Conservation (phyloP, 306 rosid genomes). For the Mimosa pudica region DNA sequence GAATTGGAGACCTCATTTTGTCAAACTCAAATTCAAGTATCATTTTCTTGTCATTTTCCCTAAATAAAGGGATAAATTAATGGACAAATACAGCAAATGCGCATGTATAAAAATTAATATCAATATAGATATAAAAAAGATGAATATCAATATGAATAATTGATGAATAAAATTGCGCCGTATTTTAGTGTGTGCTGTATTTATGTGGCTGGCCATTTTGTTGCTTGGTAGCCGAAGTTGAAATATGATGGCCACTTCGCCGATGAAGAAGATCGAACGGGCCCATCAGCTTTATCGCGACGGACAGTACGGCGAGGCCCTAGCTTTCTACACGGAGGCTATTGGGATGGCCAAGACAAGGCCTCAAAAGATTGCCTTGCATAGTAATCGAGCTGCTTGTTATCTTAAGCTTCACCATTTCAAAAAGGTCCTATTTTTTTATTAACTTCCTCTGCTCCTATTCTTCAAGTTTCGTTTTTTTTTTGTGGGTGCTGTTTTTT, state of each 20-base stretch:
- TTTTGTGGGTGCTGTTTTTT: background rate
- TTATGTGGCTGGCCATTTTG: background rate
- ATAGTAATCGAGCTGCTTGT: constrained; percentile 65
- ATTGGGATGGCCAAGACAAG: constrained; percentile 69
- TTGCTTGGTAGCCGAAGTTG: background rate
- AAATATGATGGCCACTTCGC: constrained; percentile 54
- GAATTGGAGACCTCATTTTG: too few relatives aligned
- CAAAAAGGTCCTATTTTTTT: constrained; percentile 56
- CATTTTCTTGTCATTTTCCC: too few relatives aligned
- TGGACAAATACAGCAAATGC: background rate
- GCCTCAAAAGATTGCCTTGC: constrained; percentile 55
- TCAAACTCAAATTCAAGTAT: too few relatives aligned
- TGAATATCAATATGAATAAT: too few relatives aligned
- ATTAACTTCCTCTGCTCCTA: background rate
- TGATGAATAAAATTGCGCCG: background rate
- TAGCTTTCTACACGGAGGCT: constrained; percentile 85
- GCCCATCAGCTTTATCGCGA: constrained; percentile 90
- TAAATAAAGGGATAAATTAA: background rate
- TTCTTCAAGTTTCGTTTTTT: background rate
- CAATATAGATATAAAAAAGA: too few relatives aligned
- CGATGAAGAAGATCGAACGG: constrained; percentile 73
- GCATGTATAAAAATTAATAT: background rate
- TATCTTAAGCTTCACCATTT: constrained; percentile 85
- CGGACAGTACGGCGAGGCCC: constrained; percentile 73
- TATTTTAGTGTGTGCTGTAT: background rate